These are phyloP conservation scores for Dillenia suffruticosa DNA, from an alignment of 164 flowering plant species.

Conservation along the genomic window DNA sequence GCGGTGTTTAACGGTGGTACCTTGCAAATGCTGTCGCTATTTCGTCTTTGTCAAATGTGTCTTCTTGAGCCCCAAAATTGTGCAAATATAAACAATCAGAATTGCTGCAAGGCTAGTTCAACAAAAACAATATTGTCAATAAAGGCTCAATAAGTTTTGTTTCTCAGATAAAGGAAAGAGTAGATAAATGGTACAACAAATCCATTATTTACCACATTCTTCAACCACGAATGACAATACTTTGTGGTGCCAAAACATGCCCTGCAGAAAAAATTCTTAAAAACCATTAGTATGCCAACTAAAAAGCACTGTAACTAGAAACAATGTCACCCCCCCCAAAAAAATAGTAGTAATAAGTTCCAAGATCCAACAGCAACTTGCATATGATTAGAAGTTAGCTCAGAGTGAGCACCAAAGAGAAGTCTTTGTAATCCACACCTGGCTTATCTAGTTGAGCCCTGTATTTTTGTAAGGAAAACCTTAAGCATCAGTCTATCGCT, in stretches of 20 bases:
- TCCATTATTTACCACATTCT: conserved; percentile 58
- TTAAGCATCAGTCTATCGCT: too few relatives aligned
- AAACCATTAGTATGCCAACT: not conserved
- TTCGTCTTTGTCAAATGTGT: conserved; percentile 46
- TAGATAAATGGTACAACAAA: too few relatives aligned
- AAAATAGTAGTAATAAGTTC: too few relatives aligned
- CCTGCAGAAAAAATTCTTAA: conserved; percentile 35
- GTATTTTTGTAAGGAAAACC: too few relatives aligned
- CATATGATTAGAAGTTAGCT: too few relatives aligned
- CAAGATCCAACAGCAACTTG: too few relatives aligned
- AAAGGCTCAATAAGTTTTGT: not conserved
- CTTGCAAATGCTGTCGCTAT: conserved; percentile 33
- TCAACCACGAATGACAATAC: conserved; percentile 97
- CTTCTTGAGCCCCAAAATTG: conserved; percentile 36
- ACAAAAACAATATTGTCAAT: conserved; percentile 7
- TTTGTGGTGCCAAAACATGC: conserved; percentile 99
- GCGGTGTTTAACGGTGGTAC: conserved; percentile 7
- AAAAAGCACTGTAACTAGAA: too few relatives aligned
- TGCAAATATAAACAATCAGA: conserved; percentile 39
- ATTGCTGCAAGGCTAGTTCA: conserved; percentile 37
- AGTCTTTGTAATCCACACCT: too few relatives aligned
- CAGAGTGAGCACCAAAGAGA: too few relatives aligned
- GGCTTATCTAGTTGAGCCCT: too few relatives aligned
- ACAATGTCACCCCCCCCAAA: too few relatives aligned
- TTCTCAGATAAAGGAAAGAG: too few relatives aligned